Base-by-base conservation (phyloP, 2,329 filamentous ascomycete species). In the Pestalotiopsis fici region DNA sequence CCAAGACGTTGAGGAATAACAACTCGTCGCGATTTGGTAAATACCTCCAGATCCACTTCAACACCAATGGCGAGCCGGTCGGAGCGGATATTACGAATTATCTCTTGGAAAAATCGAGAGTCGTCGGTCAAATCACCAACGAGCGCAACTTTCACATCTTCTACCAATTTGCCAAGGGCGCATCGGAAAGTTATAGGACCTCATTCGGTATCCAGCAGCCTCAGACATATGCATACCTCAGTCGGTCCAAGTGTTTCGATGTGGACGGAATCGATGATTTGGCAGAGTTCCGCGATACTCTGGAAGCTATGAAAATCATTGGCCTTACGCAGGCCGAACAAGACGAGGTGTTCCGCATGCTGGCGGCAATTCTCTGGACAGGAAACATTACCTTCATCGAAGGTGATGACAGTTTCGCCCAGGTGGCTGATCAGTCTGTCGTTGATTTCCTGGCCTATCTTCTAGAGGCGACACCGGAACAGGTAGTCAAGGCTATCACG, bases 131-230 rank as follows among this genome's bases (percentile, higher is more conserved):
- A 83, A 98, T 98, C 73, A 86, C 84, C 67, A 97, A 98, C 79
- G 96, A 99, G 86, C 90, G 96, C 73, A 98, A 97, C 82, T 99
- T 99, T 81, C 96, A 99, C 82, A 98, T 99, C 75, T 99, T 99
- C 80, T 99, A 99, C 82, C 96, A 99, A 80, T 98, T 98, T 80
- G 93, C 96, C 59, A 99, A 98, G 82, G 94, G 93, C 3, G 95
- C 95, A 11, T 92, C 94, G n/a, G 87, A 91, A 72, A 89, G 91
- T 68, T 97, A 98, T 80, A 87, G 94, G 78, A 90, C 96, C 75
- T 90, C 85, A n/a, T 98, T 93, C 77, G 96, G 96, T 63, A 85
- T 99, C 23, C 95, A 98, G 78, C 91, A 92, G 73, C 96, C 96
- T 27, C 93, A 97, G 75, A 93, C 94, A 39, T 99, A 99, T 79